Base-by-base conservation (phyloP, 139 green algal genomes). In the Spirogloea muscicola region DNA sequence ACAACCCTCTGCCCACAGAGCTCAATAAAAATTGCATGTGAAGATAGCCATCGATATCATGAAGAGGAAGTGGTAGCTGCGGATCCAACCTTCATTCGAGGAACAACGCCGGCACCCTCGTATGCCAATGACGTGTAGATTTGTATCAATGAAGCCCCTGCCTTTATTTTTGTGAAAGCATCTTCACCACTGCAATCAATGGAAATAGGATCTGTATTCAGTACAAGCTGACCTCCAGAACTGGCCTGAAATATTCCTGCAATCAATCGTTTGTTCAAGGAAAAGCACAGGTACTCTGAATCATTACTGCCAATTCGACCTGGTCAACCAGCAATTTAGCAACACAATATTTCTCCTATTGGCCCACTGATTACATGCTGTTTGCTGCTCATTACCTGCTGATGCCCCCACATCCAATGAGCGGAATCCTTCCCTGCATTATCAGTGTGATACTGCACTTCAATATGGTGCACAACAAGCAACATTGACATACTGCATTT, bases 41-140 rank as follows among this genome's bases (percentile, higher is more conserved):
- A n/a, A n/a, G n/a, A n/a, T n/a, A n/a, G n/a, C 21, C 21, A 31
- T 21, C 21, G 21, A n/a, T 55, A 31, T 55, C 46, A 31, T 55
- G 46, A 21, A 55, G 21, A 31, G 21, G 46, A 55, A 64, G 27
- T 62, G 49, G 85, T 90, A 9, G 76, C 86, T 1, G 85, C 84
- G 43, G 96, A 75, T 78, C 96, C 87, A 21, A 68, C 75, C 78
- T 98, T 98, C 29, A 98, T 87, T 0, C 73, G 62, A 0, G 91
- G 95, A 27, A 99, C 82, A 0, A 96, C 37, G 13, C 78, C 83
- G 2, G 94, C 91, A 0, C 94, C 94, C 39, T 92, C 87, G 77
- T 95, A 99, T 0, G 86, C 90, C 39, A 99, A 75, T 2, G 85
- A 82, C 0, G 94, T 96, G 86, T 97, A 99, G 7, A 98, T 63